Base-by-base conservation (phyloP, 768 basidiomycete genomes). In the Cystobasidium onofrii region DNA sequence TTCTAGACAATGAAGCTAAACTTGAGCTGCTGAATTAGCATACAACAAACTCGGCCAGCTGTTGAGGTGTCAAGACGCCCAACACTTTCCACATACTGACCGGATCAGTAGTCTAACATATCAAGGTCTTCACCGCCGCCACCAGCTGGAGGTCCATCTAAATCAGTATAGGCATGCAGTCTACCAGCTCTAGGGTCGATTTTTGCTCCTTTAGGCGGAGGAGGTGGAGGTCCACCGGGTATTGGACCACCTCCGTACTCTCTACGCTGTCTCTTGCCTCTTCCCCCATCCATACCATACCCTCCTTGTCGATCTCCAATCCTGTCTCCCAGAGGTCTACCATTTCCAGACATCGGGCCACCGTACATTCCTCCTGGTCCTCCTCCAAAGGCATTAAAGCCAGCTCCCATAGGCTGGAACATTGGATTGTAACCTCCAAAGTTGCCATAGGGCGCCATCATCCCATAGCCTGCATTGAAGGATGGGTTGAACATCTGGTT, bases 401-500 rank as follows among this genome's bases (percentile, higher is more conserved):
- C 66, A 55, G 66, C 66, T 43, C 31, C 31, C 66, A 69, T 69
- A 31, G 66, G 66, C 12, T 34, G 44, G 39, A 64, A 64, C 63
- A 64, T 64, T 10, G 36, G 33, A 17, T 64, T 46, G 44, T 34
- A 64, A 6, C 39, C 27, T 7, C 23, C 39, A 27, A 64, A 43
- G n/a, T 61, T 33, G 4, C 36, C 31, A 61, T 61, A 29, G 13
- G 39, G 63, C 15, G 39, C 66, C 66, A 69, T 69, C 41, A 44
- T 69, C 12, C 50, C 50, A 20, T 50, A 50, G 9, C 66, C 66
- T 3, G 25, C 41, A 33, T 50, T 50, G 29, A 46, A 69, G 15
- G 41, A 10, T 25, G 66, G 66, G 31, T 69, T 69, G 44, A 69
- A 69, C 66, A 69, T 69, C 44, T 69, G 66, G 46, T 69, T 69